Conservation (phyloP, 2,329 filamentous ascomycete species). For the Dactylellina leptospora region DNA sequence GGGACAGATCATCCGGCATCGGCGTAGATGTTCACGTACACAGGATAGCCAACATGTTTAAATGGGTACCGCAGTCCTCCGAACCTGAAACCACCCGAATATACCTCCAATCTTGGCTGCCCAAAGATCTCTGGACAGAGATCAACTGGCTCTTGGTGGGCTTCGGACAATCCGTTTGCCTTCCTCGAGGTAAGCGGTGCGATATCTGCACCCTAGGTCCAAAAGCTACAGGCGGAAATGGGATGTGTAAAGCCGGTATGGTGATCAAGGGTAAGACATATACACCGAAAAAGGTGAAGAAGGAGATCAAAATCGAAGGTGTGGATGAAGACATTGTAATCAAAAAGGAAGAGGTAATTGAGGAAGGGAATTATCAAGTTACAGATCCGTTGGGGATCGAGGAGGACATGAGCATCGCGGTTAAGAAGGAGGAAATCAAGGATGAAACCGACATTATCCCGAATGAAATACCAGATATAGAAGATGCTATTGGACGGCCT, state of each 20-base stretch:
- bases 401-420: slow-evolving; percentile 59
- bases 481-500: slow-evolving; percentile 37
- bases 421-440: slow-evolving; percentile 57
- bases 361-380: slow-evolving; percentile 57
- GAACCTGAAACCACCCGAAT: slow-evolving; percentile 82
- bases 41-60: slow-evolving; percentile 92
- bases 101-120: slow-evolving; percentile 82
- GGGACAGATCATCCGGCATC: slow-evolving; percentile 77
- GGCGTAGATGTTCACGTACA: slow-evolving; percentile 96
- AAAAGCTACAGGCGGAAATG: slow-evolving; percentile 65
- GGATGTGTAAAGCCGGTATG: slow-evolving; percentile 79
- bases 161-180: slow-evolving; percentile 84
- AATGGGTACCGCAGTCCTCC: slow-evolving; percentile 79
- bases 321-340: slow-evolving; percentile 54
- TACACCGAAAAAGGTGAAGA: slow-evolving; percentile 59
- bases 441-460: slow-evolving; percentile 13
- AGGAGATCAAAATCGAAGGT: slow-evolving; percentile 58
- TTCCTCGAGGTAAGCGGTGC: slow-evolving; percentile 80
- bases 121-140: slow-evolving; percentile 84
- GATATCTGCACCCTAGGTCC: slow-evolving; percentile 79
- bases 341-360: slow-evolving; percentile 58
- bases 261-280: slow-evolving; percentile 66
- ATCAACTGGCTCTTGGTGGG: slow-evolving; percentile 91
- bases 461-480: slow-evolving; percentile 44
- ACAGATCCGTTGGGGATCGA: slow-evolving; percentile 53